Evolutionary conservation across 1,284 basidiomycete species (phyloP).

Genomic region (Singerocomus inundabilis): DNA sequence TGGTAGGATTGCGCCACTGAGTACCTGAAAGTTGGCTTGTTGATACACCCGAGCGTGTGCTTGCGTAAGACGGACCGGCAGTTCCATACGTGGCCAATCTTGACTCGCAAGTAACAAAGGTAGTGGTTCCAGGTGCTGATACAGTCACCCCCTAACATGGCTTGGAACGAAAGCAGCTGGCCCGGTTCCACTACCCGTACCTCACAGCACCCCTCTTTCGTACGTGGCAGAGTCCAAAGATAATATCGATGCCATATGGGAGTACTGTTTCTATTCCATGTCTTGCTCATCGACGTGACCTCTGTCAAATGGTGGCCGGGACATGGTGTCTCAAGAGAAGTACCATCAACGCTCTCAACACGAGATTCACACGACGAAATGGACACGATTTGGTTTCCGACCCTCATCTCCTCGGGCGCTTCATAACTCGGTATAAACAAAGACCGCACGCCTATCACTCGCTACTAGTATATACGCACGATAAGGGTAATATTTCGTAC

Average conservation of each 20-base stretch:
- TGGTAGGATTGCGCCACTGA: not conserved
- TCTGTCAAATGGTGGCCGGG: not conserved
- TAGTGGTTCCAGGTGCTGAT: not conserved
- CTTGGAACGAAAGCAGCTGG: not conserved
- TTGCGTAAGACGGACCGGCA: not conserved
- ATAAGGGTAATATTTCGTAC: not conserved
- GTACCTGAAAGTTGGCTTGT: not conserved
- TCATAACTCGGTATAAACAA: constrained; percentile 1
- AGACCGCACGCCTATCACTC: not conserved
- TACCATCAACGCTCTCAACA: not conserved
- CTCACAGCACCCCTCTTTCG: not conserved
- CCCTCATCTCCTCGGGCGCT: not conserved
- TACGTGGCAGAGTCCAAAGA: constrained; percentile 1
- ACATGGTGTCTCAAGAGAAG: not conserved
- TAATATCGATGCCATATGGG: not conserved
- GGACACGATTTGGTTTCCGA: not conserved
- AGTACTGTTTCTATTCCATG: not conserved
- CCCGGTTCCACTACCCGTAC: not conserved
- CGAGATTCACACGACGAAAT: not conserved
- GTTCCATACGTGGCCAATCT: not conserved
- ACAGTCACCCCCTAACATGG: not conserved
- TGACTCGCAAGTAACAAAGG: not conserved
- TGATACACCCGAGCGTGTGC: not conserved
- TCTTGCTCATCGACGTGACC: not conserved
- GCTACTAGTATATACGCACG: not conserved